Percentiles rank a stretch among this genome's conserved stretches.
Conservation (phyloP, 164 flowering plant genomes). For the Chloranthus sessilifolius region DNA sequence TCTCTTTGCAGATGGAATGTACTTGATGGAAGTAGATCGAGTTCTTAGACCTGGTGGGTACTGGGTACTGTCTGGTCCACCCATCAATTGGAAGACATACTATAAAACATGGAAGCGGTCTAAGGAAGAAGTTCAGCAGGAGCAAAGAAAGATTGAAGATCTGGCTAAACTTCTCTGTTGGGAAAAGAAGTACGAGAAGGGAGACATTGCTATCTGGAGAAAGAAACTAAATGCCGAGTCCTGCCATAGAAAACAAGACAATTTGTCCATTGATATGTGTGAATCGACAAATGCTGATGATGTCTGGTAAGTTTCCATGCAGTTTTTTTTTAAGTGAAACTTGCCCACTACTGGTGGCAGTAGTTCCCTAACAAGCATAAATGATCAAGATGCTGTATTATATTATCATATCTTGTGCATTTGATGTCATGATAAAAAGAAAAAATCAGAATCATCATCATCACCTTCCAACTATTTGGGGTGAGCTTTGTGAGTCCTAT, state of each 20-base stretch:
- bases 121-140: slow-evolving; percentile 67
- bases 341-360: background rate
- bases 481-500: too few species aligned
- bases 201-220: slow-evolving; percentile 77
- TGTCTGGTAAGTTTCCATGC: slow-evolving; percentile 62
- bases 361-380: too few species aligned
- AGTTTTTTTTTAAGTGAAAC: too few species aligned
- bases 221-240: slow-evolving; percentile 55
- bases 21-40: slow-evolving; percentile 88
- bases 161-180: slow-evolving; percentile 80
- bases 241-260: slow-evolving; percentile 34
- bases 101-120: slow-evolving; percentile 77
- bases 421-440: too few species aligned
- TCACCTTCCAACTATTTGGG: too few species aligned
- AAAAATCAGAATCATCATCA: too few species aligned
- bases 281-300: slow-evolving; percentile 48
- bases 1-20: slow-evolving; percentile 60
- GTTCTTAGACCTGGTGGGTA: slow-evolving; percentile 96
- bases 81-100: slow-evolving; percentile 91
- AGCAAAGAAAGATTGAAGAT: slow-evolving; percentile 69
- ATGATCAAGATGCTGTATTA: too few species aligned
- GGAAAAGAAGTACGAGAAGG: slow-evolving; percentile 95
- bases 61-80: slow-evolving; percentile 96
- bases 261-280: slow-evolving; percentile 35
- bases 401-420: too few species aligned